Evolutionary conservation across 768 basidiomycete species (phyloP).

Genomic region (Russula lepida): DNA sequence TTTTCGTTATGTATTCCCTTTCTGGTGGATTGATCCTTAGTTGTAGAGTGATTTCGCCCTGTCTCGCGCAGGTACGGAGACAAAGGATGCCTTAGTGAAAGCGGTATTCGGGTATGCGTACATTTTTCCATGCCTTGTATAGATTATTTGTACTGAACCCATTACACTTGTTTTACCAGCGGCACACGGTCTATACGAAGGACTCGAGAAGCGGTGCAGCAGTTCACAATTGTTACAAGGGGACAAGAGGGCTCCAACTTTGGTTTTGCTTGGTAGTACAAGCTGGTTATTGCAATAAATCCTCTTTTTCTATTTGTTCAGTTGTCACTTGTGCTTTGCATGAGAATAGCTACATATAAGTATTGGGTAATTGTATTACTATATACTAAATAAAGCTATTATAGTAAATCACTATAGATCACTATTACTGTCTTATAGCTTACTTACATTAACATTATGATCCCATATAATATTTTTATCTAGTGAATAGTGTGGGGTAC

Average conservation of each 20-base stretch:
- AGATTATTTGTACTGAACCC: background rate
- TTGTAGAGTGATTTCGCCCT: constrained; percentile 62
- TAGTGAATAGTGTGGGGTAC: too few species aligned
- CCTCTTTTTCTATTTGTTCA: too few species aligned
- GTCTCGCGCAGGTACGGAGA: constrained; percentile 62
- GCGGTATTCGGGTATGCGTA: constrained; percentile 52
- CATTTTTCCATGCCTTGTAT: constrained; percentile 6
- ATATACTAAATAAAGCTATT: too few species aligned
- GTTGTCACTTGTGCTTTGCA: too few species aligned
- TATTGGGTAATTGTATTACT: too few species aligned
- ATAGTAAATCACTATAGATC: too few species aligned
- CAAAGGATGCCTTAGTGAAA: constrained; percentile 73
- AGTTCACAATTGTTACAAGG: constrained; percentile 78
- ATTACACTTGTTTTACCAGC: background rate
- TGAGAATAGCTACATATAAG: too few species aligned
- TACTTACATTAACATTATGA: too few species aligned
- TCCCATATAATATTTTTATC: too few species aligned
- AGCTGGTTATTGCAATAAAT: background rate
- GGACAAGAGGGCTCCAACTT: constrained; percentile 82
- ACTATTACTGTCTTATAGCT: too few species aligned
- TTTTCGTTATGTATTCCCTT: background rate
- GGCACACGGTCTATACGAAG: constrained; percentile 66
- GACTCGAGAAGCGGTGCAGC: constrained; percentile 77
- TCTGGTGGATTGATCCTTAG: background rate
- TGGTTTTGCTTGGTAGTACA: constrained; percentile 51